Evolutionary conservation across 768 basidiomycete genomes (phyloP), one percentile per base, ranked within the genome.

Genomic region (Lyophyllum shimeji): DNA sequence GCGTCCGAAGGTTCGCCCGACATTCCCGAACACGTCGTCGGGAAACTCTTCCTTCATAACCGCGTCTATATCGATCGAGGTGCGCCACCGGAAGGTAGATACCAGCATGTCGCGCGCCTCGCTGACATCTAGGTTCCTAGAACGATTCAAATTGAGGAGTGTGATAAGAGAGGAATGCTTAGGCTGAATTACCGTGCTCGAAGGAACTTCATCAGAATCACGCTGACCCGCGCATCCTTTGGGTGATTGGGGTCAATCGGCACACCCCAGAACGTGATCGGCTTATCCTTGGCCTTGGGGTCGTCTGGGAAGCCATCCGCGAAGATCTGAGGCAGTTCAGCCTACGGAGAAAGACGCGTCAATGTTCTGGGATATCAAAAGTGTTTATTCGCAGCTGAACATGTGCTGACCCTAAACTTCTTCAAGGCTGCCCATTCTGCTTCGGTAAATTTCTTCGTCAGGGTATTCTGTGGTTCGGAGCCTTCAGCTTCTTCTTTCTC

Each of bases 151-250:
- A 20, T 47, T 34, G 11, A 47, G 31, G 24, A 1, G 40, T 29
- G 25, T 40, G n/a, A 25, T 7, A 9, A 31, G 21, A n/a, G 8
- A 31, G 40, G 31, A 45, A 15, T 21, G 25, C 25, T 21, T 25
- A 13, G 11, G 23, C 29, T n/a, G n/a, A 44, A 69, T 33, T 62
- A 85, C 88, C 87, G 82, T 4, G 91, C 91, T 54, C 87, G 80
- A 27, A 91, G 72, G 74, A 93, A 93, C 66, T 93, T 92, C 81
- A 92, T 83, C 34, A 93, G 75, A 8, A 93, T 64, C 29, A 93
- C 89, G 63, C 87, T 90, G 56, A 83, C 82, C 7, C 82, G 80
- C 0, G 89, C 84, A 66, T 90, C 81, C 46, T 65, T 69, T 12
- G 82, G 80, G 53, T 75, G 72, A 2, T 53, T 57, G 2, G 91